Evolutionary conservation across 768 basidiomycete species (phyloP).

Genomic region (Rhodotorula graminis): DNA sequence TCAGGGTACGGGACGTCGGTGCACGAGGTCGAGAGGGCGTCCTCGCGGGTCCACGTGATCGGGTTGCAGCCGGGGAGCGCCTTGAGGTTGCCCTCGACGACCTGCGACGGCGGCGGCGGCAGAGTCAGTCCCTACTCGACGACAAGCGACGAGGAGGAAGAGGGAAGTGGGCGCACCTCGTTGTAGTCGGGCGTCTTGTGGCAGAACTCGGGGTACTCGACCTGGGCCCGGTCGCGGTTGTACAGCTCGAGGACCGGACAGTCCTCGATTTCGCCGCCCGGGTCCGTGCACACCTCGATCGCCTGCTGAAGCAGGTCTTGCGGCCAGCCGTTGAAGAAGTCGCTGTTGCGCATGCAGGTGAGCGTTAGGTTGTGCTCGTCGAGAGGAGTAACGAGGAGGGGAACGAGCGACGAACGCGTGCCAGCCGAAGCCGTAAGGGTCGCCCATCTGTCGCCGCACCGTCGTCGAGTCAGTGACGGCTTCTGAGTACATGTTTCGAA

Average conservation of each 20-base stretch:
- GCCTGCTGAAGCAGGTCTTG: slow-evolving; percentile 54
- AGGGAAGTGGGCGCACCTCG: not conserved
- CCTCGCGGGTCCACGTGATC: slow-evolving; percentile 9
- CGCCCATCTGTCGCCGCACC: slow-evolving; percentile 49
- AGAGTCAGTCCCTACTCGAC: too few species aligned
- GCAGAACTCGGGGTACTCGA: not conserved
- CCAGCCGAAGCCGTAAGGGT: slow-evolving; percentile 62
- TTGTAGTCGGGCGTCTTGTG: slow-evolving; percentile 3
- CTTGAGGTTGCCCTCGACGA: not conserved
- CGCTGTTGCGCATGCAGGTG: slow-evolving; percentile 38
- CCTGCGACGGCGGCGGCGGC: not conserved
- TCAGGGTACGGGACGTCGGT: not conserved
- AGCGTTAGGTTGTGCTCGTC: slow-evolving; percentile 27
- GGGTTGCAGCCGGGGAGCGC: slow-evolving; percentile 23
- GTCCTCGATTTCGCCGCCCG: slow-evolving; percentile 7
- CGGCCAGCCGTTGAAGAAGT: slow-evolving; percentile 64
- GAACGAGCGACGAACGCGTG: slow-evolving; percentile 36
- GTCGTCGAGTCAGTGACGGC: too few species aligned
- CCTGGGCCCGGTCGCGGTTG: not conserved
- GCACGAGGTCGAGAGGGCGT: not conserved
- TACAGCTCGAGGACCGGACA: slow-evolving; percentile 18
- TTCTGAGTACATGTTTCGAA: too few species aligned
- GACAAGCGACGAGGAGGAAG: not conserved
- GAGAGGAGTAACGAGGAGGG: slow-evolving; percentile 43
- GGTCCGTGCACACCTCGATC: slow-evolving; percentile 48